These are phyloP conservation scores for Ustilago xerochloae DNA, from an alignment of 1,284 basidiomycete genomes.

Conservation along the genomic window DNA sequence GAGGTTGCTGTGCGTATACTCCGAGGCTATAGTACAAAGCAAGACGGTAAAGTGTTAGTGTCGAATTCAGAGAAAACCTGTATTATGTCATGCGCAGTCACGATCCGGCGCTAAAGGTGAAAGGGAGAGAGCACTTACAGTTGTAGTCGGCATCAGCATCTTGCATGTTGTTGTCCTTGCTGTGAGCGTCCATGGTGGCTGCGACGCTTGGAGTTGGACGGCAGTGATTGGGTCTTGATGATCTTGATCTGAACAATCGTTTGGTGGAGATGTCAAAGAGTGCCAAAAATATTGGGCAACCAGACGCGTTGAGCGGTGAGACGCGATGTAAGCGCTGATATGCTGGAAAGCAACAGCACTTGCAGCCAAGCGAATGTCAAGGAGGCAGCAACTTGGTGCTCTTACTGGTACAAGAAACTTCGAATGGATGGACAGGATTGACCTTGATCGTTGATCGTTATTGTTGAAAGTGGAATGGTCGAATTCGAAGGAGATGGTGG, in stretches of 20 bases:
- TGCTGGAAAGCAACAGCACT: no score
- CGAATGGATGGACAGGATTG: no score
- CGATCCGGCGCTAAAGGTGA: neutral
- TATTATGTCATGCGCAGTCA: constrained; percentile 39
- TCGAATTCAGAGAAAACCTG: neutral
- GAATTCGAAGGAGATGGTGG: constrained; percentile 21
- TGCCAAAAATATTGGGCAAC: neutral
- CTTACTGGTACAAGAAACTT: no score
- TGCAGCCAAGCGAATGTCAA: no score
- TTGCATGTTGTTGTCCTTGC: constrained; percentile 10
- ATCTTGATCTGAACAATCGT: neutral
- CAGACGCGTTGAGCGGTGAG: constrained; percentile 1
- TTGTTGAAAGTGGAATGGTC: neutral
- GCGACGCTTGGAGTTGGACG: neutral
- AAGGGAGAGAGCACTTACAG: constrained; percentile 11
- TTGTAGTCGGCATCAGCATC: constrained; percentile 29
- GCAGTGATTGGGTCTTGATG: neutral
- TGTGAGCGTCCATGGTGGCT: constrained; percentile 12
- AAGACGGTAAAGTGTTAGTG: constrained; percentile 1
- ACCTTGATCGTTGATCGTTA: no score
- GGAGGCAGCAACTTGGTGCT: no score
- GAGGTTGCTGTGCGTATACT: constrained; percentile 41
- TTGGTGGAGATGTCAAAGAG: constrained; percentile 1
- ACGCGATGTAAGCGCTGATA: neutral
- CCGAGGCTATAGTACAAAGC: constrained; percentile 23